A percentile compares a stretch with the other conserved stretches of the same genome.
Conservation (phyloP, 257 asterid species). For the Gentiana straminea region DNA sequence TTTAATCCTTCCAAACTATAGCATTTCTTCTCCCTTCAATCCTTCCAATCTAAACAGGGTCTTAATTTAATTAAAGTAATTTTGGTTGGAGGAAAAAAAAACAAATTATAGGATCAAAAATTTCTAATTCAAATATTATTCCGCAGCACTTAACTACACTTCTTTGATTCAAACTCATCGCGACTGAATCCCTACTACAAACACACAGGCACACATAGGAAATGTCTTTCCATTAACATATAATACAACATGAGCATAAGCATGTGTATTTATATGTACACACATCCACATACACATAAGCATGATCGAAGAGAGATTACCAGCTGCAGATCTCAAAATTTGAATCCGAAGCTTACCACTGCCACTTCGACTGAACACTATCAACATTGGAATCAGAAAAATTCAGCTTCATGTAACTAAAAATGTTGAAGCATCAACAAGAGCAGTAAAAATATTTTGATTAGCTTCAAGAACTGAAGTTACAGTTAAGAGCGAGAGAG, state of each 20-base stretch:
- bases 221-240: slow-evolving; percentile 3
- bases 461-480: neutral
- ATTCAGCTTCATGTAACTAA: slow-evolving; percentile 10
- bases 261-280: too few relatives aligned
- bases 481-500: slow-evolving; percentile 7
- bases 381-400: slow-evolving; percentile 39
- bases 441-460: slow-evolving; percentile 4
- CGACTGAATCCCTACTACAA: neutral
- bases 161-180: neutral
- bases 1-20: too few relatives aligned
- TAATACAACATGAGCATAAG: neutral
- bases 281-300: neutral
- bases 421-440: neutral
- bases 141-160: too few relatives aligned
- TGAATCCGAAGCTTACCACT: slow-evolving; percentile 25
- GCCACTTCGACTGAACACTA: slow-evolving; percentile 4
- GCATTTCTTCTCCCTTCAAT: too few relatives aligned
- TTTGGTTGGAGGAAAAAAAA: too few relatives aligned
- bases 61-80: too few relatives aligned
- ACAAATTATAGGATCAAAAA: neutral
- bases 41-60: too few relatives aligned
- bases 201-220: neutral
- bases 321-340: slow-evolving; percentile 52
- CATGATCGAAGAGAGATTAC: slow-evolving; percentile 39
- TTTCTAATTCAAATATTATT: slow-evolving; percentile 5